Base-by-base conservation (phyloP, 2,329 filamentous ascomycete genomes). In the Diaporthe vaccinii region DNA sequence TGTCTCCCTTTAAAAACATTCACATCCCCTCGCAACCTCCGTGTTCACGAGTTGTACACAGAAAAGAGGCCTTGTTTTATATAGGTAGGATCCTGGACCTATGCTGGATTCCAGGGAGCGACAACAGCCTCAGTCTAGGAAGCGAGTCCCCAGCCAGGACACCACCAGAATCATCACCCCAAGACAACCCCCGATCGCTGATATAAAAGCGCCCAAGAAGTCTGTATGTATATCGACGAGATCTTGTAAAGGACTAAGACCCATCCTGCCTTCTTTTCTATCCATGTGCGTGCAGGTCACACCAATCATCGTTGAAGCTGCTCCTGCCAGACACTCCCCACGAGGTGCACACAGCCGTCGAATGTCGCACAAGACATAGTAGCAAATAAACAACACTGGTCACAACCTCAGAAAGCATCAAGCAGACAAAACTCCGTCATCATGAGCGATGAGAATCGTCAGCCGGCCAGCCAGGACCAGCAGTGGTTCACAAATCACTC, bases 401-500 rank as follows among this genome's bases (percentile, higher is more conserved):
- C 22, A 39, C 31, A 53, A n/a, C 22, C 22, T 14, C 12, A 46
- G 25, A 20, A 1, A 53, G 28, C 7, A 14, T 55, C 49, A 55
- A 69, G n/a, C 51, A 28, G 15, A 22, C 34, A 41, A 9, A 28
- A 41, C 1, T n/a, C n/a, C 22, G 5, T 55, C 65, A 41, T 12
- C 17, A 9, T 28, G 22, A 39, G 34, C 12, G 34, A 31, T 20
- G 65, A 41, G 22, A 55, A 55, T 20, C 14, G 10, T 55, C 65
- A 41, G n/a, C 65, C 65, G 49, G 65, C 65, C 49, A 34, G 34
- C 65, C 49, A 14, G 34, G 49, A 28, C 49, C 65, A 55, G 34
- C 15, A 12, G 46, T 68, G 14, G 34, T 41, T 69, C 49, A 39
- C 34, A 69, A 55, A 69, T 55, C 49, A 69, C n/a, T 41, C 65